Conservation (phyloP, 2,329 filamentous ascomycete species). For the Alternaria solani region DNA sequence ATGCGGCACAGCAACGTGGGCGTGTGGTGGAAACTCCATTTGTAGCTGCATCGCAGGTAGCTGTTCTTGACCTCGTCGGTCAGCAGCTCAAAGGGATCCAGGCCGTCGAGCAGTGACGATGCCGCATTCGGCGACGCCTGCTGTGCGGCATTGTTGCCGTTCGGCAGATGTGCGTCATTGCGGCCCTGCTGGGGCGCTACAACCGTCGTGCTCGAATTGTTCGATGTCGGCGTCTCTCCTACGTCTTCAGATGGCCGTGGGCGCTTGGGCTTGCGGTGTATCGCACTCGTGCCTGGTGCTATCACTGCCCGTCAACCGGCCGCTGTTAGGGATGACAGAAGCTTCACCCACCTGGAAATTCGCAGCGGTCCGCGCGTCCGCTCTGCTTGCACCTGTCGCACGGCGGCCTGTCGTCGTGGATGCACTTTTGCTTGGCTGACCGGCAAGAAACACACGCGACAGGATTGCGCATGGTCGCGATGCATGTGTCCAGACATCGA, state of each 20-base stretch:
- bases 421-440: conserved; percentile 52
- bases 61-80: conserved; percentile 55
- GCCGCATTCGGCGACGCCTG: conserved; percentile 35
- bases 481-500: not conserved
- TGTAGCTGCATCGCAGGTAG: conserved; percentile 53
- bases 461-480: conserved; percentile 48
- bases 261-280: conserved; percentile 50
- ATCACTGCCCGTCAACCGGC: conserved; percentile 20
- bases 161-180: conserved; percentile 37
- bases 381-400: conserved; percentile 50
- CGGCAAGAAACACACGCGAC: conserved; percentile 51
- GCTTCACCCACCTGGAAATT: conserved; percentile 18
- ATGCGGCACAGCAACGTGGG: conserved; percentile 51
- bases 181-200: conserved; percentile 25
- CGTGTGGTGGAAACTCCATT: conserved; percentile 55
- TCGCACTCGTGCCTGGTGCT: conserved; percentile 48
- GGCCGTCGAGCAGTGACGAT: conserved; percentile 40
- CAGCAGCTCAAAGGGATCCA: conserved; percentile 51
- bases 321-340: not conserved
- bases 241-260: conserved; percentile 40
- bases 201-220: conserved; percentile 8
- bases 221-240: conserved; percentile 27
- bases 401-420: conserved; percentile 50
- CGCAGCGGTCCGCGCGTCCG: conserved; percentile 43
- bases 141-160: conserved; percentile 31